Evolutionary conservation across 106 monocot species (phyloP).

Genomic region (Agapanthus africanus): DNA sequence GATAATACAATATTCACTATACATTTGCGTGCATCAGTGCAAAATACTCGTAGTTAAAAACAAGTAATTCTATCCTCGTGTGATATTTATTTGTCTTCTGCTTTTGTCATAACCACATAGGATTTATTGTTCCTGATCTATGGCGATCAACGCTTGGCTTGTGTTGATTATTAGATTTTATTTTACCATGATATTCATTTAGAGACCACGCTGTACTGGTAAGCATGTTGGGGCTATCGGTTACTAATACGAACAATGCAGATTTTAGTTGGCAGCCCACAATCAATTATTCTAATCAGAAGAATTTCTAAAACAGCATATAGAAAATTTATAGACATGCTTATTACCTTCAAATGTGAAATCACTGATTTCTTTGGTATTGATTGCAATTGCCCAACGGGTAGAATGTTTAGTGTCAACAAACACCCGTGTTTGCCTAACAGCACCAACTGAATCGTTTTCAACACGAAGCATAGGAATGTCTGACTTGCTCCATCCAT

Average conservation of each 20-base stretch:
- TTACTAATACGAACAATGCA: background rate
- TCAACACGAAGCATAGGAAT: slow-evolving; percentile 60
- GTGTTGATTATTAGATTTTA: background rate
- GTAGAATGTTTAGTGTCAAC: slow-evolving; percentile 74
- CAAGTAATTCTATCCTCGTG: background rate
- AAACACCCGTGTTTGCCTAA: slow-evolving; percentile 48
- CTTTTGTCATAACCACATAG: background rate
- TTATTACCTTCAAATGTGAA: slow-evolving; percentile 69
- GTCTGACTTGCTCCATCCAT: slow-evolving; percentile 65
- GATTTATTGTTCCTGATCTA: background rate
- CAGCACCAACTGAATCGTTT: slow-evolving; percentile 39
- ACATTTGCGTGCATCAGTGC: too few species aligned
- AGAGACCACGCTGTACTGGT: background rate
- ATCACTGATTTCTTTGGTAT: slow-evolving; percentile 52
- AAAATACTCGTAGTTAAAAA: too few species aligned
- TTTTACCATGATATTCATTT: background rate
- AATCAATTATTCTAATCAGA: background rate
- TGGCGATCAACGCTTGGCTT: background rate
- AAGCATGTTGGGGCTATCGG: background rate
- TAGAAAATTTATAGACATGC: background rate
- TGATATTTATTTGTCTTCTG: background rate
- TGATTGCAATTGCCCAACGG: slow-evolving; percentile 84
- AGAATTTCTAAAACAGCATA: background rate
- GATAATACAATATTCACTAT: too few species aligned
- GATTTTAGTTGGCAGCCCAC: background rate